Evolutionary conservation across 2,329 filamentous ascomycete species (phyloP).

Genomic region (Colletotrichum lindemuthianum): DNA sequence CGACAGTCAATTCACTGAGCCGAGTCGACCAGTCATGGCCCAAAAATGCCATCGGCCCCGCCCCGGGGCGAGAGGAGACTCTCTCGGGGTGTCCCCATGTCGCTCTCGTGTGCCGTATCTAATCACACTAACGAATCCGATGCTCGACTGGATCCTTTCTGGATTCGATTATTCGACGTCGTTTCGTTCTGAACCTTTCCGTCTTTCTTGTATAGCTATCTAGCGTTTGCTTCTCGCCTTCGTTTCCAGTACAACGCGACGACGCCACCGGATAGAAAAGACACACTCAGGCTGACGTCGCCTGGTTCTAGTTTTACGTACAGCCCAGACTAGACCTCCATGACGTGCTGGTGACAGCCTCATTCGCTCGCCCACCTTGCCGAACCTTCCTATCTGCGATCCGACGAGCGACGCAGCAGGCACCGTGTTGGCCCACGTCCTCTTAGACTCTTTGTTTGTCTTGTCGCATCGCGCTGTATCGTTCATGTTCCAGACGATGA

Average conservation of each 20-base stretch:
- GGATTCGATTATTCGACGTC: not conserved
- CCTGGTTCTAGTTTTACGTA: not conserved
- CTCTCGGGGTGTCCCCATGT: conserved; percentile 8
- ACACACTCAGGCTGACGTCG: too few relatives aligned
- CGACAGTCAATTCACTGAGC: too few relatives aligned
- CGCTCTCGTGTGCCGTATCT: conserved; percentile 10
- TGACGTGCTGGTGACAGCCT: conserved; percentile 27
- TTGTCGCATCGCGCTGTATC: not conserved
- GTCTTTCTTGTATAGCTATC: not conserved
- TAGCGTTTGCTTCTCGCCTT: not conserved
- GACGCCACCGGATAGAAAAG: too few relatives aligned
- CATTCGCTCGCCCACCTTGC: not conserved
- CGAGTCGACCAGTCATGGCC: not conserved
- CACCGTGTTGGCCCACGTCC: conserved; percentile 5
- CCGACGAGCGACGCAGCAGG: conserved; percentile 2
- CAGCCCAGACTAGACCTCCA: not conserved
- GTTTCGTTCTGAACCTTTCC: not conserved
- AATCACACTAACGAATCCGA: conserved; percentile 23
- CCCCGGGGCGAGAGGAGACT: not conserved
- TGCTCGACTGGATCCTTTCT: not conserved
- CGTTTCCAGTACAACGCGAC: too few relatives aligned
- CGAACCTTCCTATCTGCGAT: not conserved
- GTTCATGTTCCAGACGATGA: conserved; percentile 7
- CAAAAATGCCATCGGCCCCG: conserved; percentile 16
- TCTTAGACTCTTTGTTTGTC: not conserved